Evolutionary conservation across 2,329 filamentous ascomycete genomes (phyloP).

Genomic region (Aureobasidium sp.): DNA sequence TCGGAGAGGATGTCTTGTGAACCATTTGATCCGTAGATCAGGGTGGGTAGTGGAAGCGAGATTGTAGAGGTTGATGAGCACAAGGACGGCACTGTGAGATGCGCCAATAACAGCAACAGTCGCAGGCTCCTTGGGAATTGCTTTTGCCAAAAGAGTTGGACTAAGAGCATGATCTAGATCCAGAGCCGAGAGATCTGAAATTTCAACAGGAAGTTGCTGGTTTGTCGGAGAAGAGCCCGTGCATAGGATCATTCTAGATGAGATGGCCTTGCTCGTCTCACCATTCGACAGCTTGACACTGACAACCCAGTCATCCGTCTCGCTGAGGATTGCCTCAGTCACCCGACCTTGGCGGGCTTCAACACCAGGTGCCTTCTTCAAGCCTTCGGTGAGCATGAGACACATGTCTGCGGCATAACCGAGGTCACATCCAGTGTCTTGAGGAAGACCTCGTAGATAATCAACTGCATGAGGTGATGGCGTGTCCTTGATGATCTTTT

Average conservation of each 20-base stretch:
- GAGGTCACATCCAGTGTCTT: constrained; percentile 52
- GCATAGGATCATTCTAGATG: constrained; percentile 49
- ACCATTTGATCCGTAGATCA: constrained; percentile 53
- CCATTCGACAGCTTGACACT: constrained; percentile 22
- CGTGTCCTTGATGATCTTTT: constrained; percentile 42
- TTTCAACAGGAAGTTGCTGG: constrained; percentile 37
- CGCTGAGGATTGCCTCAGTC: constrained; percentile 34
- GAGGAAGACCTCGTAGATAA: constrained; percentile 46
- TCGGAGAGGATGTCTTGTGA: constrained; percentile 52
- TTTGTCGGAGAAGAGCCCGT: constrained; percentile 50
- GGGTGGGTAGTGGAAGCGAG: constrained; percentile 48
- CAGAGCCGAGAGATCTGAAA: constrained; percentile 37
- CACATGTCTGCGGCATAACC: constrained; percentile 52
- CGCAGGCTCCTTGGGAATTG: constrained; percentile 33
- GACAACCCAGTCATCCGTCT: constrained; percentile 34
- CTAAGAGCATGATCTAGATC: constrained; percentile 52
- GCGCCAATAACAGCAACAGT: constrained; percentile 55
- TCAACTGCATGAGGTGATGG: constrained; percentile 49
- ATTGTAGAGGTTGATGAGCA: constrained; percentile 54
- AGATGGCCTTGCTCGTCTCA: constrained; percentile 25
- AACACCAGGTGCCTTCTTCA: constrained; percentile 36
- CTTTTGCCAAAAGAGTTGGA: constrained; percentile 41
- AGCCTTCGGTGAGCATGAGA: constrained; percentile 41
- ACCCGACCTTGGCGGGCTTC: constrained; percentile 35
- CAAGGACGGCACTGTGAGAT: constrained; percentile 57